Conservation (phyloP, 1,139 yeast genomes). For the Magnusiomyces tetraspermus region DNA sequence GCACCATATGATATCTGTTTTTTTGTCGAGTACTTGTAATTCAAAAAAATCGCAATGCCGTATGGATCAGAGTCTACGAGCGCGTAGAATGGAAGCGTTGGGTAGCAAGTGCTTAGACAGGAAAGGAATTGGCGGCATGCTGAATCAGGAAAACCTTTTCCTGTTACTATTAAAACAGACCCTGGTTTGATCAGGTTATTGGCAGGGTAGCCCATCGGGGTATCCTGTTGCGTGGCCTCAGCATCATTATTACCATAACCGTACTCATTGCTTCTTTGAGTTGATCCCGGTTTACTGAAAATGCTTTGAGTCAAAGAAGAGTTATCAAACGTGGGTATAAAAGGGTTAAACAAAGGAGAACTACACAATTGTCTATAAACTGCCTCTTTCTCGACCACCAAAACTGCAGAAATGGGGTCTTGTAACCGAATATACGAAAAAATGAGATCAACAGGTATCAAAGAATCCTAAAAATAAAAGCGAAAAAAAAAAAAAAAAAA, state of each 20-base stretch:
- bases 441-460: constrained; percentile 2
- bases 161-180: constrained; percentile 24
- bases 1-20: constrained; percentile 16
- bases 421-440: not conserved
- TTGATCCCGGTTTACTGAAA: no score
- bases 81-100: constrained; percentile 41
- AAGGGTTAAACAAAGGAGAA: constrained; percentile 26
- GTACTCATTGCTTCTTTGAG: no score
- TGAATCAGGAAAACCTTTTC: constrained; percentile 67
- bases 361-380: constrained; percentile 18
- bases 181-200: not conserved
- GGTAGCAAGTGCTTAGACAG: constrained; percentile 40
- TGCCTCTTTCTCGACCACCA: constrained; percentile 15
- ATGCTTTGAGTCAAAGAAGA: no score
- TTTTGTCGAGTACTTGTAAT: constrained; percentile 31
- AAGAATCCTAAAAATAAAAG: not conserved
- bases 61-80: constrained; percentile 57
- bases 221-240: no score
- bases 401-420: not conserved
- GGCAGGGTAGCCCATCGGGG: no score
- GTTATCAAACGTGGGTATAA: not conserved
- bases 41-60: constrained; percentile 52
- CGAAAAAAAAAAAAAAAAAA: not conserved
- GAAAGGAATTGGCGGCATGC: constrained; percentile 53
- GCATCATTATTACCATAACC: no score